Percentiles rank a stretch among this genome's conserved stretches.
These are phyloP conservation scores for Erythrophleum fordii DNA, from an alignment of 306 rosid species.

Conservation along the genomic window DNA sequence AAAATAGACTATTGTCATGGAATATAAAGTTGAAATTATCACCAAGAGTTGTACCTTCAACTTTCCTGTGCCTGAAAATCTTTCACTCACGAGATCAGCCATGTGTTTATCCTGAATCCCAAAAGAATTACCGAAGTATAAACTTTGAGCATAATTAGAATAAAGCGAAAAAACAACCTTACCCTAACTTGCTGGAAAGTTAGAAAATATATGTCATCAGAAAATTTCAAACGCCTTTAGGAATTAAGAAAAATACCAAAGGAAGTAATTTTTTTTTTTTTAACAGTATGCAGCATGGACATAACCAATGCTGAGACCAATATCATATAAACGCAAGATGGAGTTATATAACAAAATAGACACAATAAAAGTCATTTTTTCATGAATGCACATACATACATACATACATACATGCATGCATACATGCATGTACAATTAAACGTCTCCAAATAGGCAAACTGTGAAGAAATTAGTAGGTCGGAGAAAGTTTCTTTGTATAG, in stretches of 20 bases:
- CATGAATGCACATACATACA: not conserved
- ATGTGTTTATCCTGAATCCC: constrained; percentile 75
- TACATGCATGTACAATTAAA: not conserved
- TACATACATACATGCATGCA: too few relatives aligned
- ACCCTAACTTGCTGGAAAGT: constrained; percentile 1
- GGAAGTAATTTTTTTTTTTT: too few relatives aligned
- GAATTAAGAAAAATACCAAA: not conserved
- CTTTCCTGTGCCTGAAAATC: constrained; percentile 66
- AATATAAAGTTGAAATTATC: constrained; percentile 14
- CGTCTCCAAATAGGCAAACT: not conserved
- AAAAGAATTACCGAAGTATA: constrained; percentile 31
- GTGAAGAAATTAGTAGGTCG: constrained; percentile 18
- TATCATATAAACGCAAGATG: not conserved
- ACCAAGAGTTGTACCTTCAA: constrained; percentile 61
- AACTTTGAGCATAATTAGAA: constrained; percentile 26
- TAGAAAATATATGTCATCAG: constrained; percentile 8
- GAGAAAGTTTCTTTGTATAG: constrained; percentile 14
- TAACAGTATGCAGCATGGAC: not conserved
- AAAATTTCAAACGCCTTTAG: not conserved
- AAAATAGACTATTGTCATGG: not conserved
- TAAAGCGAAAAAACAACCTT: constrained; percentile 4
- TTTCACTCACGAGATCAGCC: constrained; percentile 83
- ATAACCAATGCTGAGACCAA: not conserved
- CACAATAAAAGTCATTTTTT: constrained; percentile 12
- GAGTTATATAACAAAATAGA: not conserved